A percentile compares a stretch with the other conserved stretches of the same genome.
Evolutionary conservation across 2,329 filamentous ascomycete genomes (phyloP).

Genomic region (Fusarium praegraminearum): DNA sequence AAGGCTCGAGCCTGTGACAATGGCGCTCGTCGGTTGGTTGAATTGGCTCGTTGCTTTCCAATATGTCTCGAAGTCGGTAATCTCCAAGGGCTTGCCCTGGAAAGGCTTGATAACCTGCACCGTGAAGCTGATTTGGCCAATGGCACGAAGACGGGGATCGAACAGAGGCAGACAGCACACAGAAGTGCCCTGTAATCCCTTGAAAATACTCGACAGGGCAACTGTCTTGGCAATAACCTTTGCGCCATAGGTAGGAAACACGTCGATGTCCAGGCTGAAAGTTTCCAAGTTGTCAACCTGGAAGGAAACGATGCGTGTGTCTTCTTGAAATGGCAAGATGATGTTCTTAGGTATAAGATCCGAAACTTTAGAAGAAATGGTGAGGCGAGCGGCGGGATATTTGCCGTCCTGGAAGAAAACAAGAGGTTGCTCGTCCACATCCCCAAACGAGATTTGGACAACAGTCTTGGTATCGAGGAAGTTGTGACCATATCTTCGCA

Average conservation of each 20-base stretch:
- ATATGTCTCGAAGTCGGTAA: constrained; percentile 98
- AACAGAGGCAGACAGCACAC: constrained; percentile 90
- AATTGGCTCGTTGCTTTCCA: constrained; percentile 98
- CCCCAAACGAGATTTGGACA: constrained; percentile 90
- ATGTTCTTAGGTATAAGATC: constrained; percentile 97
- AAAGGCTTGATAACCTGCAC: constrained; percentile 98
- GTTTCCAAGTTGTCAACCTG: constrained; percentile 94
- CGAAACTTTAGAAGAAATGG: constrained; percentile 95
- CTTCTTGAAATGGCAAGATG: constrained; percentile 94
- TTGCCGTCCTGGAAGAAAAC: constrained; percentile 98
- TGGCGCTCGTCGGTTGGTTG: constrained; percentile 81
- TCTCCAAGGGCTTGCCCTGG: constrained; percentile 89
- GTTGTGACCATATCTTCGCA: constrained; percentile 96
- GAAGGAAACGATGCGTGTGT: constrained; percentile 92
- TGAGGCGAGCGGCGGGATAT: constrained; percentile 93
- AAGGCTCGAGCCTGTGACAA: constrained; percentile 94
- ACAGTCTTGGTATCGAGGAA: constrained; percentile 98
- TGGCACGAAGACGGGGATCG: constrained; percentile 88
- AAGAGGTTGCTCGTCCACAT: constrained; percentile 79
- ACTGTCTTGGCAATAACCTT: constrained; percentile 98
- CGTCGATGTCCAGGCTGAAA: constrained; percentile 96
- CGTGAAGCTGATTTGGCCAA: constrained; percentile 93
- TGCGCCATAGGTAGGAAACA: constrained; percentile 96
- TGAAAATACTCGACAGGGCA: constrained; percentile 88
- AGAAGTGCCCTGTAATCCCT: constrained; percentile 77